A percentile compares a stretch with the other conserved stretches of the same genome.
Evolutionary conservation across 192 early-diverging fungal genomes (phyloP).

Genomic region (Podila horticola): DNA sequence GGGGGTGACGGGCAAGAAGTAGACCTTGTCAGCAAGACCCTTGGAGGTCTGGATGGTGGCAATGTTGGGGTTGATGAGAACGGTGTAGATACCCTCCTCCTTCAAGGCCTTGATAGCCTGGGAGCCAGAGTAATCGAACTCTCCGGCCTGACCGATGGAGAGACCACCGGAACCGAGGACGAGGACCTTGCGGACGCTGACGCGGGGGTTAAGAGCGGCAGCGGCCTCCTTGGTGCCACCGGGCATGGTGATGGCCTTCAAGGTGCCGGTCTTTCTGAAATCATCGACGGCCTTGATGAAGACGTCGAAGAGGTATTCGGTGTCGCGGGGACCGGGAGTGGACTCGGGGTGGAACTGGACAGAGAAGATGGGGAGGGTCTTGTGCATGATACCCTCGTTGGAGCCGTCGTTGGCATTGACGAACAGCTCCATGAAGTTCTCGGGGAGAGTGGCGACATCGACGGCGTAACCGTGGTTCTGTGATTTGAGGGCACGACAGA

Average conservation of each 20-base stretch:
- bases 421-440: conserved; percentile 88
- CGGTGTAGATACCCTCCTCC: conserved; percentile 97
- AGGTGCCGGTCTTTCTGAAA: conserved; percentile 71
- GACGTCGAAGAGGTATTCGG: conserved; percentile 96
- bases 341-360: conserved; percentile 99
- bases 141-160: conserved; percentile 98
- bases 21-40: conserved; percentile 97
- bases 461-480: conserved; percentile 98
- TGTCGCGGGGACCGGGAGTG: conserved; percentile 95
- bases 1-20: conserved; percentile 96
- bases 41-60: conserved; percentile 99
- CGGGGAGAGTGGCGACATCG: conserved; percentile 78
- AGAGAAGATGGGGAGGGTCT: conserved; percentile 90
- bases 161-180: conserved; percentile 97
- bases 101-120: conserved; percentile 98
- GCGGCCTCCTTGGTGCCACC: conserved; percentile 61
- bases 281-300: conserved; percentile 85
- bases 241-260: conserved; percentile 81
- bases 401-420: conserved; percentile 99
- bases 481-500: background rate
- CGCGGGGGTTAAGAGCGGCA: conserved; percentile 58
- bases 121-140: conserved; percentile 97
- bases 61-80: conserved; percentile 99
- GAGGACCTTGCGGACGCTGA: conserved; percentile 89
- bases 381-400: conserved; percentile 98